Base-by-base conservation (phyloP, 2,329 filamentous ascomycete genomes). In the Cordyceps cateniannulata region DNA sequence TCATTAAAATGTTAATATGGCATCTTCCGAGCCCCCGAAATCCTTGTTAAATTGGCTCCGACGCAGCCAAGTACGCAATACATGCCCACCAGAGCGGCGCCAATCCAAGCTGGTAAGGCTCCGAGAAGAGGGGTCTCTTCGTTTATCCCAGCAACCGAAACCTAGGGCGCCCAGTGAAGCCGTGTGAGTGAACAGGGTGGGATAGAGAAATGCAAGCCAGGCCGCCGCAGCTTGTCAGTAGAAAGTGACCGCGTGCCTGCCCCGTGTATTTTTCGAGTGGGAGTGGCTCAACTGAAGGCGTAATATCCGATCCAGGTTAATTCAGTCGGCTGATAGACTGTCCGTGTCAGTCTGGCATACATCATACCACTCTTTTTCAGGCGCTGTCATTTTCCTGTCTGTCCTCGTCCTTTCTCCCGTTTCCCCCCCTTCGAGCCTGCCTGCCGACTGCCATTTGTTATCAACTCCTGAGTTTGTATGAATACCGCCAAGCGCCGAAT, bases 101-200 rank as follows among this genome's bases (percentile, higher is more conserved):
- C 42, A 48, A 40, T 48, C 54, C 54, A 24, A 48, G 27, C 42
- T 14, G 54, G 42, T 47, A 57, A 48, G 54, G 42, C 54, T 57
- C 54, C 42, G 42, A 57, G 54, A 48, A 57, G 42, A 57, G 42
- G 54, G 54, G 54, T 38, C 32, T 20, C 9, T 42, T 57, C 44
- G 54, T 57, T 57, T 48, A 57, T 57, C 44, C 44, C 24, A 54
- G 38, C 18, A 35, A 12, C 32, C 10, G 9, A 44, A 44, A 20
- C 29, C 27, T 10, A 25, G n/a, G 3, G n/a, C 44, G 14, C 20
- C 54, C 42, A 48, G 27, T 48, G 14, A 35, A n/a, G 20, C 29
- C 29, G 16, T 40, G 54, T 48, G 22, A 27, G 29, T n/a, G 4
- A 40, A 48, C 2, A 14, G 20, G 27, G 44, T 57, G 20, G 16